Evolutionary conservation across 345 rosid species (phyloP).

Genomic region (Eucalyptus cloeziana): DNA sequence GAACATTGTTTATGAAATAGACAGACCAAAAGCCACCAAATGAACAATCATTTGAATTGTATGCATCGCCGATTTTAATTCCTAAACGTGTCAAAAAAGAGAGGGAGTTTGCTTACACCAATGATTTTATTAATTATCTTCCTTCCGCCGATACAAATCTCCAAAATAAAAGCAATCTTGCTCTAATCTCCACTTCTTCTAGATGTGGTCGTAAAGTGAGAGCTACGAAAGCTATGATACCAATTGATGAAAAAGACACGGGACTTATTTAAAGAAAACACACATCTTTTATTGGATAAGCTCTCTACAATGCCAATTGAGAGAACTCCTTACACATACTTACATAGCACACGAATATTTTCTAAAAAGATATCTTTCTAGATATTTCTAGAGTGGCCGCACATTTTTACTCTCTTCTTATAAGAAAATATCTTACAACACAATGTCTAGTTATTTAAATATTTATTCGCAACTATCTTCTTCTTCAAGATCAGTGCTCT

Average conservation of each 20-base stretch:
- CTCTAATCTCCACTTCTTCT: constrained; percentile 3
- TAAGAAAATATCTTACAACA: too few species aligned
- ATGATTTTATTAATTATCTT: neutral
- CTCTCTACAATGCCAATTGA: accelerated
- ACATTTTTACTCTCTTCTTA: neutral
- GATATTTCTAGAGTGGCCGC: too few species aligned
- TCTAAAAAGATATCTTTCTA: neutral
- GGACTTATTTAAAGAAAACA: neutral
- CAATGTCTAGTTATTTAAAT: neutral
- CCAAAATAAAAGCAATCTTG: neutral
- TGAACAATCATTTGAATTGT: neutral
- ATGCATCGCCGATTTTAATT: neutral
- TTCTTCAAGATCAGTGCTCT: neutral
- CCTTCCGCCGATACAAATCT: neutral
- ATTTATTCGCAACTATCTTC: neutral
- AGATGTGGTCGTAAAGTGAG: neutral
- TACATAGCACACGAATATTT: accelerated
- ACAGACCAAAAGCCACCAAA: neutral
- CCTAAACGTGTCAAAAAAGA: neutral
- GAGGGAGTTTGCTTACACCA: too few species aligned
- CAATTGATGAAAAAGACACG: neutral
- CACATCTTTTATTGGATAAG: neutral
- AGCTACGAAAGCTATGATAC: neutral
- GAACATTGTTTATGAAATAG: neutral
- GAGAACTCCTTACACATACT: neutral